Evolutionary conservation across 345 rosid species (phyloP).

Genomic region (Stellera chamaejasme): DNA sequence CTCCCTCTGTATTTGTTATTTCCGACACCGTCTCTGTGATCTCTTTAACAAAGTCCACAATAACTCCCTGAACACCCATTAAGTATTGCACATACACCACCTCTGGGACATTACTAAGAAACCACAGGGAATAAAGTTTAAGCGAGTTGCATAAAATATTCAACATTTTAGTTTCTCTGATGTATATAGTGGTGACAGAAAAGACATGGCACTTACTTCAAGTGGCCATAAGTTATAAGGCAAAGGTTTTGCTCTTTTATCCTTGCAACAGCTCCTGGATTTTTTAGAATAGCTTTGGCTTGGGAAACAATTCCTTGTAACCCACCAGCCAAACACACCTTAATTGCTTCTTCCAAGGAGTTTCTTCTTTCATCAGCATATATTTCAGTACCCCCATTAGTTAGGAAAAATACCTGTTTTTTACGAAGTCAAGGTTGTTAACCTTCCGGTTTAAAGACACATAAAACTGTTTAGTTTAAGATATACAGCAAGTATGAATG

Average conservation of each 20-base stretch:
- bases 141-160: background rate
- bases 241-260: constrained; percentile 50
- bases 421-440: background rate
- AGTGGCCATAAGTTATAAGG: constrained; percentile 51
- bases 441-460: background rate
- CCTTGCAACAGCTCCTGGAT: constrained; percentile 28
- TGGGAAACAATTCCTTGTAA: constrained; percentile 65
- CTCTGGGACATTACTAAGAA: constrained; percentile 50
- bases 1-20: constrained; percentile 12
- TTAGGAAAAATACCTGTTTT: constrained; percentile 55
- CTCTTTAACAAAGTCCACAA: constrained; percentile 47
- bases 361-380: constrained; percentile 44
- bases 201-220: constrained; percentile 35
- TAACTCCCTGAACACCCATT: constrained; percentile 66
- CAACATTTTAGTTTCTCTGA: too few species aligned
- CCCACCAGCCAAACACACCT: constrained; percentile 39
- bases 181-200: background rate
- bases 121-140: background rate
- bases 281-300: constrained; percentile 46
- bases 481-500: too few species aligned
- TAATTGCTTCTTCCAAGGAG: constrained; percentile 56
- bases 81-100: constrained; percentile 45
- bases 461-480: background rate
- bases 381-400: constrained; percentile 54
- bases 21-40: constrained; percentile 38